Percentiles rank a stretch among this genome's conserved stretches.
These are phyloP conservation scores for Hyphopichia wangnamkhiaoensis DNA, from an alignment of 1,139 yeast genomes.

Conservation along the genomic window DNA sequence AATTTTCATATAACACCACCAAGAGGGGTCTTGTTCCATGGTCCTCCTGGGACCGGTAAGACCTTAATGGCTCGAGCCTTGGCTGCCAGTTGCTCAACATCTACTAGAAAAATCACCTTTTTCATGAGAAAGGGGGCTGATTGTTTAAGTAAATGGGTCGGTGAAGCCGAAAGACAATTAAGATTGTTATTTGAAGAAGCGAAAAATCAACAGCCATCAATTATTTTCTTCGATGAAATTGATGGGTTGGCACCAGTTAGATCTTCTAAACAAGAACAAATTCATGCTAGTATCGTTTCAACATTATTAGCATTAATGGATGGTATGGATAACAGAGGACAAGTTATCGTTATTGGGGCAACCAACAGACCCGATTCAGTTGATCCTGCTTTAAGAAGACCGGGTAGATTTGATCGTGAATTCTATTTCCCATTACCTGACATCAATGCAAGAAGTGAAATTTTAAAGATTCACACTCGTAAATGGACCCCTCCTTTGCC, in stretches of 20 bases:
- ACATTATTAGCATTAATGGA: conserved; percentile 95
- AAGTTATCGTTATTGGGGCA: conserved; percentile 96
- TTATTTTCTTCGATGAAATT: conserved; percentile 94
- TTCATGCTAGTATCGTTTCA: conserved; percentile 95
- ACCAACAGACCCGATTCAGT: conserved; percentile 97
- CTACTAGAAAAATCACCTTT: conserved; percentile 82
- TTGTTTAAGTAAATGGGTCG: conserved; percentile 97
- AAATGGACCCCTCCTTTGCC: conserved; percentile 82
- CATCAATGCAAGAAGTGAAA: conserved; percentile 71
- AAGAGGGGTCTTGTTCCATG: conserved; percentile 95
- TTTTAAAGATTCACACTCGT: conserved; percentile 79
- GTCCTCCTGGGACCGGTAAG: conserved; percentile 99
- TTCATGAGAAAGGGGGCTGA: conserved; percentile 99
- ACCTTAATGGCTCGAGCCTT: conserved; percentile 97
- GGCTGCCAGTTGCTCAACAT: conserved; percentile 91
- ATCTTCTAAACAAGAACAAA: conserved; percentile 95
- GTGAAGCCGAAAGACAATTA: conserved; percentile 96
- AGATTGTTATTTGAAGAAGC: conserved; percentile 94
- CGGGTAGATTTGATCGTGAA: conserved; percentile 97
- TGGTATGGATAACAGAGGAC: conserved; percentile 97
- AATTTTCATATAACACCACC: conserved; percentile 94
- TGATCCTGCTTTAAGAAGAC: conserved; percentile 95
- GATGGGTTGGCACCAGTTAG: conserved; percentile 98
- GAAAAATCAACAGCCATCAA: conserved; percentile 91
- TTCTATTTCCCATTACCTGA: conserved; percentile 95